Conservation (phyloP, 306 rosid species). For the Rosa persica region DNA sequence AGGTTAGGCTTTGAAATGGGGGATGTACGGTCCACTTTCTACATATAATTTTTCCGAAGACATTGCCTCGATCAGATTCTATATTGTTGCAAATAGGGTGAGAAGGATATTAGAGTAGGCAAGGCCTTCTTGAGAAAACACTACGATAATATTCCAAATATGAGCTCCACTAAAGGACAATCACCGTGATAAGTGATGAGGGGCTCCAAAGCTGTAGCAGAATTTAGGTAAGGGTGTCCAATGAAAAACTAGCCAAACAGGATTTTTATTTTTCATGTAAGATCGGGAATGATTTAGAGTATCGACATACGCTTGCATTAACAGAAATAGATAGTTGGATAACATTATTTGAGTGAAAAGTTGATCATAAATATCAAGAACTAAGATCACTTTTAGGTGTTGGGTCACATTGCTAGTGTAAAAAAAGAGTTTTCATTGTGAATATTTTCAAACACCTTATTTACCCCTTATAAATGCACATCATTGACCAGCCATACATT, state of each 20-base stretch:
- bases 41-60: neutral
- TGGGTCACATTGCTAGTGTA: no score
- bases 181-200: neutral
- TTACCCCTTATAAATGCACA: neutral
- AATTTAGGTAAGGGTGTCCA: no score
- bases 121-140: neutral
- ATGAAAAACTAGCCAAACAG: neutral
- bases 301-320: no score
- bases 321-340: no score
- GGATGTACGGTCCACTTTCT: neutral
- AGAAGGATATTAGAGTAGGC: neutral
- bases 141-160: neutral
- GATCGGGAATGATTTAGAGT: neutral
- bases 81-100: neutral
- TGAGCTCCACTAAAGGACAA: neutral
- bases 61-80: neutral
- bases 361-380: no score
- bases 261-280: neutral
- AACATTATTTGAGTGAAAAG: no score
- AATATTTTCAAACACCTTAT: neutral
- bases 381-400: no score
- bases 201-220: neutral
- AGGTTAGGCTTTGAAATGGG: neutral
- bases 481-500: neutral
- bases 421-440: no score